phyloP scores from a whole-genome alignment of 2,329 filamentous ascomycete genomes.

The Verticillium zaregamsianum region DNA sequence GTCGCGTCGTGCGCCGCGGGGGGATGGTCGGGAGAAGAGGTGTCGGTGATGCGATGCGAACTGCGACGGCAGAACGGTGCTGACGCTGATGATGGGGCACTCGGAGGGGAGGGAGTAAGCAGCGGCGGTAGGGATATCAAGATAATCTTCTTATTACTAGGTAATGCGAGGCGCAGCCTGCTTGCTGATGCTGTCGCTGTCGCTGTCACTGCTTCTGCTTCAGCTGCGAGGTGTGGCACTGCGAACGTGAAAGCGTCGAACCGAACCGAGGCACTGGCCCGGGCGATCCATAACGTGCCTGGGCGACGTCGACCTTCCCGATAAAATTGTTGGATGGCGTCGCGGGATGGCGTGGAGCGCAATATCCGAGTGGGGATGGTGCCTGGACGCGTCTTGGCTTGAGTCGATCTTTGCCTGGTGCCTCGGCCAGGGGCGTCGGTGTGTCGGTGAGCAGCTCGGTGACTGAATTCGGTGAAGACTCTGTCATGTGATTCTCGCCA shows the following conservation, averaged over 20 bases:
- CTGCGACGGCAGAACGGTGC: constrained; percentile 29
- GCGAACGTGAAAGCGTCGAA: not conserved
- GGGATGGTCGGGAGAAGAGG: not conserved
- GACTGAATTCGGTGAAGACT: not conserved
- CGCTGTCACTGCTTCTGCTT: too few relatives aligned
- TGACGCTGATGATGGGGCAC: constrained; percentile 38
- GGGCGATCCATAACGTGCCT: not conserved
- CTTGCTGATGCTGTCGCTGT: too few relatives aligned
- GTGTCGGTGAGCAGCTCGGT: not conserved
- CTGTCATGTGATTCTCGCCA: not conserved
- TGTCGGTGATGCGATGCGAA: constrained; percentile 23
- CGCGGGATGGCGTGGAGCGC: not conserved
- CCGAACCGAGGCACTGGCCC: not conserved
- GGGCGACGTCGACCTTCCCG: not conserved
- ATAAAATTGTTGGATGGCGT: not conserved
- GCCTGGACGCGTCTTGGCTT: not conserved
- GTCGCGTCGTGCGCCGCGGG: not conserved
- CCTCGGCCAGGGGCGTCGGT: not conserved
- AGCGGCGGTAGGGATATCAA: not conserved
- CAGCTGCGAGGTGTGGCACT: not conserved
- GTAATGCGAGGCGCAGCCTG: too few relatives aligned
- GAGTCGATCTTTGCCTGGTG: too few relatives aligned
- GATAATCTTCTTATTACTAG: not conserved
- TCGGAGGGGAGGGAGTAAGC: constrained; percentile 26
- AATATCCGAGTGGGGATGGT: not conserved